A percentile compares a stretch with the other conserved stretches of the same genome.
These are phyloP conservation scores for Emmonsiellopsis sp. DNA, from an alignment of 2,329 filamentous ascomycete genomes.

Conservation along the genomic window DNA sequence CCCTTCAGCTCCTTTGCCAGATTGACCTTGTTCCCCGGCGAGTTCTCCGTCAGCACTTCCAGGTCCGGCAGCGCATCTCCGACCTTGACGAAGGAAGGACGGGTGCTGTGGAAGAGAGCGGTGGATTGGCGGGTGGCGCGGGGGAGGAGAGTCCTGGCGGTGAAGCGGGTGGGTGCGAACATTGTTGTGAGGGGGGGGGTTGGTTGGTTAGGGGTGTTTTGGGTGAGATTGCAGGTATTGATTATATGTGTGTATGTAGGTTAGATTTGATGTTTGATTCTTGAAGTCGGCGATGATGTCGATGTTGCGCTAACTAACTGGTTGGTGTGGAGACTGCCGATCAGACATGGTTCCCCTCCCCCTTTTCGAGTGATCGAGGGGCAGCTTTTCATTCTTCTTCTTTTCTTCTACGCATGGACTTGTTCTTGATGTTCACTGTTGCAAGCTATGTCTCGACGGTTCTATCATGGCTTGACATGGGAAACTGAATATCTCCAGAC, in stretches of 20 bases:
- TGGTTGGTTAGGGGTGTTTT: background rate
- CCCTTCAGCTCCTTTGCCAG: conserved; percentile 67
- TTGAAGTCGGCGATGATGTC: background rate
- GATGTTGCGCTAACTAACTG: background rate
- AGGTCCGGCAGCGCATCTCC: conserved; percentile 73
- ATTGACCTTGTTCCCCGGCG: conserved; percentile 87
- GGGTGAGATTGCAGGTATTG: no score
- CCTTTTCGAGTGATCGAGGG: no score
- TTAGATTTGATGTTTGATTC: background rate
- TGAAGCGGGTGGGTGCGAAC: conserved; percentile 31
- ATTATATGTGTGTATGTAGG: background rate
- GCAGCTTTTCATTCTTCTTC: no score
- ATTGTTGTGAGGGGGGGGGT: conserved; percentile 17
- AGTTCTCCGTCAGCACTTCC: conserved; percentile 70
- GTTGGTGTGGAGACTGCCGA: no score
- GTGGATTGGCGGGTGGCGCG: conserved; percentile 20
- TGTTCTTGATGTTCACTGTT: no score
- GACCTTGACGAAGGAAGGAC: conserved; percentile 52
- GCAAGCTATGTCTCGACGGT: no score
- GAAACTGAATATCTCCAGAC: no score
- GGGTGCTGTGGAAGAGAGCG: conserved; percentile 31
- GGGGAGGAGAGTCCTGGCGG: conserved; percentile 19
- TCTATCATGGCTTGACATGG: no score
- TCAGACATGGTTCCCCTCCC: no score
- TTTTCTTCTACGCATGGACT: no score